A percentile compares a stretch with the other conserved stretches of the same genome.
These are phyloP conservation scores for Talaromyces marneffei DNA, from an alignment of 2,329 filamentous ascomycete genomes.

Conservation along the genomic window DNA sequence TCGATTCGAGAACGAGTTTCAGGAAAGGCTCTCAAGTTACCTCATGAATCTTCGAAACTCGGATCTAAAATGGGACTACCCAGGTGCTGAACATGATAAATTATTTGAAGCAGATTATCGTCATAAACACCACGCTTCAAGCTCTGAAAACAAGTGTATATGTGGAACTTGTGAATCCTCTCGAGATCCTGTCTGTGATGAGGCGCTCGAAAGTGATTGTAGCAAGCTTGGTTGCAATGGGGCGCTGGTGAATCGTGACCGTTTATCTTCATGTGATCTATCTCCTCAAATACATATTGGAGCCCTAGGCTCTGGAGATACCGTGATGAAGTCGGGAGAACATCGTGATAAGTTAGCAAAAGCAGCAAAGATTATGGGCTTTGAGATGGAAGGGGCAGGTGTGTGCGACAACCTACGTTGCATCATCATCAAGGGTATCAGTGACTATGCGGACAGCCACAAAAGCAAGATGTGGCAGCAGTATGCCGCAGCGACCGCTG, in stretches of 20 bases:
- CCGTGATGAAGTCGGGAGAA: slow-evolving; percentile 37
- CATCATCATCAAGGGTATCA: slow-evolving; percentile 26
- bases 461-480: slow-evolving; percentile 36
- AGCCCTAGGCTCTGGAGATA: slow-evolving; percentile 6
- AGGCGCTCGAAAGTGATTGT: slow-evolving; percentile 6
- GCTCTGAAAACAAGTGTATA: not conserved
- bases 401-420: slow-evolving; percentile 18
- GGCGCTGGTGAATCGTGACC: not conserved
- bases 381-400: slow-evolving; percentile 22
- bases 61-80: slow-evolving; percentile 3
- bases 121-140: slow-evolving; percentile 1
- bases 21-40: not conserved
- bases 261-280: not conserved
- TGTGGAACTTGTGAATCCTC: not conserved
- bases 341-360: slow-evolving; percentile 33
- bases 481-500: slow-evolving; percentile 36
- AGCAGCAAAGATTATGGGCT: slow-evolving; percentile 16
- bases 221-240: not conserved
- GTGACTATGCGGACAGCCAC: slow-evolving; percentile 37
- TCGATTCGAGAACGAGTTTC: not conserved
- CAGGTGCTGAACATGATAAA: slow-evolving; percentile 3
- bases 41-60: not conserved
- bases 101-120: slow-evolving; percentile 13
- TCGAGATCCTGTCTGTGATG: not conserved
- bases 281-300: slow-evolving; percentile 33